These are phyloP conservation scores for Mrakia frigida DNA, from an alignment of 768 basidiomycete species.

Conservation along the genomic window DNA sequence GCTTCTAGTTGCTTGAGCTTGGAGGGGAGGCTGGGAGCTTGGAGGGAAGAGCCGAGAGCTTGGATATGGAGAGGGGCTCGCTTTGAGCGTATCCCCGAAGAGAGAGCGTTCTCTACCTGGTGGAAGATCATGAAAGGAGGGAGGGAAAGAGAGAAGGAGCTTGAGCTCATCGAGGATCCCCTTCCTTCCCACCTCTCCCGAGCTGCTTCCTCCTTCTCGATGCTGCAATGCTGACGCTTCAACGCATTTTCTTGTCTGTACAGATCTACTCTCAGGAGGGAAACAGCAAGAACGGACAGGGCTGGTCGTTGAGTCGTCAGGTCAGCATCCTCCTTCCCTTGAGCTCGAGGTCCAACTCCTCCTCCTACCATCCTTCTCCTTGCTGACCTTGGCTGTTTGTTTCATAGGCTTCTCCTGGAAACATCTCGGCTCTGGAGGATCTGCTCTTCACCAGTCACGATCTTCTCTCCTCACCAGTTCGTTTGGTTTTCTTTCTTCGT, in stretches of 20 bases:
- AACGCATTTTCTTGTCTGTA: not conserved
- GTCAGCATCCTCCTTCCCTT: constrained; percentile 36
- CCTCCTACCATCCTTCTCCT: not conserved
- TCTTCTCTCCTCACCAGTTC: constrained; percentile 62
- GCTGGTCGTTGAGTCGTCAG: constrained; percentile 25
- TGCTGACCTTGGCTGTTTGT: not conserved
- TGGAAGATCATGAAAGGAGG: no score
- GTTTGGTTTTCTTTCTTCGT: not conserved
- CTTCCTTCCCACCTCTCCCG: not conserved
- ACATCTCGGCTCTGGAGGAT: constrained; percentile 66
- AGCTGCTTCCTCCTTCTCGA: not conserved
- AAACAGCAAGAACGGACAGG: constrained; percentile 3
- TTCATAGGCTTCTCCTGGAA: constrained; percentile 64
- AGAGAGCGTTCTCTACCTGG: not conserved
- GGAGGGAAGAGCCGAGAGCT: no score
- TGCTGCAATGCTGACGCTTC: not conserved
- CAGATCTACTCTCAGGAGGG: constrained; percentile 32
- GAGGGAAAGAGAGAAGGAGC: not conserved
- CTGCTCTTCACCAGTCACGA: constrained; percentile 76
- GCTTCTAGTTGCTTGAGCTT: not conserved
- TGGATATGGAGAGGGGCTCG: no score
- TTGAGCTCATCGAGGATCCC: not conserved
- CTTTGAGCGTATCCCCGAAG: no score
- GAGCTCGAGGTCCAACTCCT: not conserved
- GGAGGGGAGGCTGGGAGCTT: no score